Evolutionary conservation across 2,329 filamentous ascomycete species (phyloP), one percentile per base, ranked within the genome.

Genomic region (Incumbomyces delicatus): DNA sequence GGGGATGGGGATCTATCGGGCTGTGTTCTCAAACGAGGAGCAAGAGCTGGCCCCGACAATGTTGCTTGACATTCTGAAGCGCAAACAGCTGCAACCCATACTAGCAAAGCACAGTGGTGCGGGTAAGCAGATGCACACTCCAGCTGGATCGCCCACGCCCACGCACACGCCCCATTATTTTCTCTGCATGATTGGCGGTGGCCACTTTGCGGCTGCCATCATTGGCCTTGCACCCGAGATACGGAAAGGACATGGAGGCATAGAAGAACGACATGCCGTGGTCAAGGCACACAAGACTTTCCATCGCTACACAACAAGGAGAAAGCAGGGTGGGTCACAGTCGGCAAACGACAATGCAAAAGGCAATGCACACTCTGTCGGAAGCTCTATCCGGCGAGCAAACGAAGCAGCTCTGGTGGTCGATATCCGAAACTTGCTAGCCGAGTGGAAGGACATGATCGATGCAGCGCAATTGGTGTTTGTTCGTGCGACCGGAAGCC

Each of bases 211-310:
- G 0, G 92, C 86, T 42, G 96, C 96, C 89, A 74, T 96, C 10
- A 85, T 98, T 10, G 88, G 88, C 0, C 74, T 96, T 3, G 80
- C 87, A 1, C 89, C 92, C 0, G 85, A 88, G 52, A 72, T 84
- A 44, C 77, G 79, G 32, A 90, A 86, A 61, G 78, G 79, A 44
- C 72, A 77, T 11, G 69, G 75, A 13, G 84, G 85, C 0, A 74
- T 83, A 1, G 77, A 94, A 61, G 88, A 94, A 54, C 77, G 87
- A 44, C 85, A 94, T 59, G 87, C 90, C 5, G 84, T 83, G 0
- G 87, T 96, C 0, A 75, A 95, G 37, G 90, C 88, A 0, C 90
- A 96, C 66, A 98, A 98, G 70, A 95, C 90, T 0, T 98, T 96
- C 64, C 94, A 98, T 64, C 78, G 92, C 48, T 98, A 98, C 62